Conservation (phyloP, 257 asterid genomes). For the Fraxinus pennsylvanica region DNA sequence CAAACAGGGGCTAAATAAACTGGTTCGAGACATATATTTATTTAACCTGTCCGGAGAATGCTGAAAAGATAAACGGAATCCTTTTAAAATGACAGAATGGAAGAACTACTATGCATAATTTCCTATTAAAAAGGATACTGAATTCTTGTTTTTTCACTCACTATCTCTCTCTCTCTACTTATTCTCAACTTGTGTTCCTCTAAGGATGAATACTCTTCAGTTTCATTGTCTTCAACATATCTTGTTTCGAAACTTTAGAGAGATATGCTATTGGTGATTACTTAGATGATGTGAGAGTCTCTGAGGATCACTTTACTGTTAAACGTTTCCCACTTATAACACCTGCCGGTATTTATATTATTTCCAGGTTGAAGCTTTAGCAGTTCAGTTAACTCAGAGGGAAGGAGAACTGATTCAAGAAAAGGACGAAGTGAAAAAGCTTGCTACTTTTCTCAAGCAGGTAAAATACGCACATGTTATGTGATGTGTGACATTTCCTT, state of each 20-base stretch:
- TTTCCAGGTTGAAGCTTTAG: constrained; percentile 85
- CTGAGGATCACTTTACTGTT: not conserved
- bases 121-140: not conserved
- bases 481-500: constrained; percentile 4
- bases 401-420: constrained; percentile 94
- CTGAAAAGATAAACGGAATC: not conserved
- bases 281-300: constrained; percentile 7
- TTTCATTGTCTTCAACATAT: not conserved
- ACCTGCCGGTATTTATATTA: not conserved
- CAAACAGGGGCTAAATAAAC: not conserved
- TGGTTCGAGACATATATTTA: not conserved
- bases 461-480: constrained; percentile 32
- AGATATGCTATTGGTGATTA: not conserved
- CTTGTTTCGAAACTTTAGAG: not conserved
- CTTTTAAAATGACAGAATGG: not conserved
- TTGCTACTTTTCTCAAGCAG: constrained; percentile 86
- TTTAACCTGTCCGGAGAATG: not conserved
- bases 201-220: not conserved
- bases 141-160: no score
- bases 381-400: constrained; percentile 79
- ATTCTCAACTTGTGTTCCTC: not conserved
- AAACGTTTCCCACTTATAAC: constrained; percentile 9
- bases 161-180: constrained; percentile 3
- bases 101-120: not conserved
- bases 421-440: constrained; percentile 90